These are phyloP conservation scores for Phoma herbarum DNA, from an alignment of 2,329 filamentous ascomycete genomes.

Conservation along the genomic window DNA sequence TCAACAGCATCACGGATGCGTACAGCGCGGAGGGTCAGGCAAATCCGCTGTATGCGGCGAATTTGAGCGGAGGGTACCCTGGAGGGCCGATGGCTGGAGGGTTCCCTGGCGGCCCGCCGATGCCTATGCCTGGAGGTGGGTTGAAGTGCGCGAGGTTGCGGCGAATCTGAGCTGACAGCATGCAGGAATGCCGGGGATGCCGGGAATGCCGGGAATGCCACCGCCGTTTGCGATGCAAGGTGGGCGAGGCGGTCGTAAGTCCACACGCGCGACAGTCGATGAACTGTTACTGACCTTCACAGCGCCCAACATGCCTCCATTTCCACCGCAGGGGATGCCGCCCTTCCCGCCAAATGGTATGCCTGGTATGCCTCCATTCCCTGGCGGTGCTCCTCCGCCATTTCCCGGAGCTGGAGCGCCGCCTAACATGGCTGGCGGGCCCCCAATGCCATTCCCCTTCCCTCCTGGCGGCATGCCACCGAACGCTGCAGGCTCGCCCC, in stretches of 20 bases:
- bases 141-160: conserved; percentile 20
- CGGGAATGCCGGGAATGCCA: conserved; percentile 50
- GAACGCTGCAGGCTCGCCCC: conserved; percentile 47
- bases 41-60: conserved; percentile 76
- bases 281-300: conserved; percentile 3
- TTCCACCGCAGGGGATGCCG: conserved; percentile 31
- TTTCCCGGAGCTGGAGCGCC: conserved; percentile 36
- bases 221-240: conserved; percentile 51
- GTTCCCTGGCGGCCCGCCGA: conserved; percentile 2
- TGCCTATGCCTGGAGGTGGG: conserved; percentile 28
- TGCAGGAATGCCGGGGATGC: conserved; percentile 47
- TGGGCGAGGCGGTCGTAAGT: conserved; percentile 53
- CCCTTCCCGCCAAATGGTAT: conserved; percentile 41
- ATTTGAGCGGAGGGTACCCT: conserved; percentile 60
- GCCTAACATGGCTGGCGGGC: conserved; percentile 4
- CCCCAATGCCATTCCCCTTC: conserved; percentile 46
- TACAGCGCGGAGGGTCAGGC: conserved; percentile 94
- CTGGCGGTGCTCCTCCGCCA: conserved; percentile 50
- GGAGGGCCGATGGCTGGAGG: conserved; percentile 34
- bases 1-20: conserved; percentile 95
- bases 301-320: conserved; percentile 41
- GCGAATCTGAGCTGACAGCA: conserved; percentile 27
- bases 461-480: too few relatives aligned
- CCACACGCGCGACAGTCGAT: too few relatives aligned
- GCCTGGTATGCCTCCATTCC: conserved; percentile 45